These are phyloP conservation scores for Mariannaea sp. DNA, from an alignment of 2,329 filamentous ascomycete genomes.

Conservation along the genomic window DNA sequence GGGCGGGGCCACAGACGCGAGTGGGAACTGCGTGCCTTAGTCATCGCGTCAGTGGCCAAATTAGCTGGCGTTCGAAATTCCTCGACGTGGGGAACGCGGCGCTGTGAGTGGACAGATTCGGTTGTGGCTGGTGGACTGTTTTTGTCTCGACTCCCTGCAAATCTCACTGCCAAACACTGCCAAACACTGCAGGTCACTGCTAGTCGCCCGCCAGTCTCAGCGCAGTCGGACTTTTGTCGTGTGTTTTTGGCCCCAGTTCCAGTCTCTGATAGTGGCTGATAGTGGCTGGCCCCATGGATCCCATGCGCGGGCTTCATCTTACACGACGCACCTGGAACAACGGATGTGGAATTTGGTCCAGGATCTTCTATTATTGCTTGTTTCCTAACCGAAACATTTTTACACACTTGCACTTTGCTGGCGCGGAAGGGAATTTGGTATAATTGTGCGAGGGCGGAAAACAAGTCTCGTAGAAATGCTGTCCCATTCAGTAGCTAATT, in stretches of 20 bases:
- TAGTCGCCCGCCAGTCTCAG: no score
- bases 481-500: no score
- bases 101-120: constrained; percentile 2
- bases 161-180: not conserved
- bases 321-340: constrained; percentile 10
- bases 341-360: constrained; percentile 8
- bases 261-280: constrained; percentile 9
- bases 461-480: no score
- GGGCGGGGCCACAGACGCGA: not conserved
- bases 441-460: not conserved
- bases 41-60: constrained; percentile 30
- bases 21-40: constrained; percentile 24
- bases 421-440: constrained; percentile 8
- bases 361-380: constrained; percentile 6
- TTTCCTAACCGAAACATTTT: constrained; percentile 13
- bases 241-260: no score
- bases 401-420: not conserved
- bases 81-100: constrained; percentile 4
- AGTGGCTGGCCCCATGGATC: constrained; percentile 6
- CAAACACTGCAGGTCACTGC: no score
- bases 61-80: constrained; percentile 22
- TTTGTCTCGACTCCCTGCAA: not conserved
- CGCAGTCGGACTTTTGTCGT: no score
- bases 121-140: constrained; percentile 14
- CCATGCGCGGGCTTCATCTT: not conserved